phyloP scores from a whole-genome alignment of 176 grass and related monocot species.

The Musa troglodytarum region DNA sequence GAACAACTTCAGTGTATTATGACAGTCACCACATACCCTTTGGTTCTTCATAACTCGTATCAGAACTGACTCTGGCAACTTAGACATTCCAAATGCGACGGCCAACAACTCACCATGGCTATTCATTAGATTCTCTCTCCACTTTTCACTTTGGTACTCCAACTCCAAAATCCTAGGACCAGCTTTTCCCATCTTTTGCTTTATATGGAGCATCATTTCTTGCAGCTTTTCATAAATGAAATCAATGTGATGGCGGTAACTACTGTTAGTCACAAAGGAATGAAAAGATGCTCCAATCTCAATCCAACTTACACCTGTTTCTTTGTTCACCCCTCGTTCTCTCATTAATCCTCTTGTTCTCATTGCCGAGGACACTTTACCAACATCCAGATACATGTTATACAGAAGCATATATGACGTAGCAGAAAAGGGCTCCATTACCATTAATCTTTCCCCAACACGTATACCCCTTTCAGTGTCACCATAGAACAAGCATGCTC shows the following conservation, averaged over 20 bases:
- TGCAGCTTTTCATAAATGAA: constrained; percentile 28
- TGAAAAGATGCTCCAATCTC: constrained; percentile 43
- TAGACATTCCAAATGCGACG: constrained; percentile 40
- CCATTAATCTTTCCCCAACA: constrained; percentile 44
- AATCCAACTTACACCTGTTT: constrained; percentile 48
- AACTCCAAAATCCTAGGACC: constrained; percentile 37
- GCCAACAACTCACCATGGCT: constrained; percentile 58
- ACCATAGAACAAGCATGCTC: constrained; percentile 46
- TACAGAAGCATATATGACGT: constrained; percentile 50
- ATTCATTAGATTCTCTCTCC: constrained; percentile 27
- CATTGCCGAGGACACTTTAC: constrained; percentile 74
- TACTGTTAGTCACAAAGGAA: constrained; percentile 35
- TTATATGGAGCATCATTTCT: constrained; percentile 35
- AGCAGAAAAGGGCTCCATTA: constrained; percentile 48
- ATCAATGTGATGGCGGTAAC: constrained; percentile 17
- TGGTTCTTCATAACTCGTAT: constrained; percentile 78
- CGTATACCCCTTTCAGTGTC: constrained; percentile 45
- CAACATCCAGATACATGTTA: constrained; percentile 63
- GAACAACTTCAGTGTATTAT: constrained; percentile 55
- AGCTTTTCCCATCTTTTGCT: constrained; percentile 36
- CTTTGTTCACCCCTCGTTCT: constrained; percentile 42
- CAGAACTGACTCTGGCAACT: constrained; percentile 25
- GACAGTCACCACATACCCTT: constrained; percentile 58
- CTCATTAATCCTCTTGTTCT: constrained; percentile 84
- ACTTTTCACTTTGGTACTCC: constrained; percentile 45